Conservation (phyloP, 2,329 filamentous ascomycete species). For the Colletotrichum plurivorum region DNA sequence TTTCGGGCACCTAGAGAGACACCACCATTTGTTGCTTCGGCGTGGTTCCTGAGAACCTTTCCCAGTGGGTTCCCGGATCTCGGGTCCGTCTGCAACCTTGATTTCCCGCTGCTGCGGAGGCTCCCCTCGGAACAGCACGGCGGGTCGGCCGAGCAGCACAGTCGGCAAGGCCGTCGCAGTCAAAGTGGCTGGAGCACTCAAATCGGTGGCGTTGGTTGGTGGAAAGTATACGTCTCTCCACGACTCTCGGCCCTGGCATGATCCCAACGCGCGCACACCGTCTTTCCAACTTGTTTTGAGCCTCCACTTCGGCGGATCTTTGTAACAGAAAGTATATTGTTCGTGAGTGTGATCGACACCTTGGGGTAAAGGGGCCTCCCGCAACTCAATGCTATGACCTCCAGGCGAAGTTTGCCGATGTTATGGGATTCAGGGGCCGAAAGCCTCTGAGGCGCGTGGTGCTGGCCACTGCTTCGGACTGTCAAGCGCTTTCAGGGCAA, state of each 20-base stretch:
- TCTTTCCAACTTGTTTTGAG: slow-evolving; percentile 19
- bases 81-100: slow-evolving; percentile 22
- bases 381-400: slow-evolving; percentile 34
- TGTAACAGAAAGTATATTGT: slow-evolving; percentile 1
- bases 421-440: neutral
- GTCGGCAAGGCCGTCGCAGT: slow-evolving; percentile 28
- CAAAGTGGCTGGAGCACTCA: slow-evolving; percentile 20
- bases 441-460: neutral
- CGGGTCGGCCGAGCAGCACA: slow-evolving; percentile 14
- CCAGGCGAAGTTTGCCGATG: slow-evolving; percentile 24
- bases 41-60: neutral
- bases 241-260: slow-evolving; percentile 8
- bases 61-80: slow-evolving; percentile 11
- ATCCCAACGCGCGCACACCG: slow-evolving; percentile 18
- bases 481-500: slow-evolving; percentile 4
- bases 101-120: slow-evolving; percentile 3
- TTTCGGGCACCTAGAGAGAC: neutral
- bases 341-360: slow-evolving; percentile 24
- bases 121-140: slow-evolving; percentile 4
- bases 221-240: slow-evolving; percentile 17
- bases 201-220: slow-evolving; percentile 13
- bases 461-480: neutral
- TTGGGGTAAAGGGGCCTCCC: slow-evolving; percentile 34
- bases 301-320: slow-evolving; percentile 27
- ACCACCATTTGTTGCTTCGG: neutral